Percentiles rank a stretch among this genome's conserved stretches.
These are phyloP conservation scores for Carallia brachiata DNA, from an alignment of 345 rosid genomes.

Conservation along the genomic window DNA sequence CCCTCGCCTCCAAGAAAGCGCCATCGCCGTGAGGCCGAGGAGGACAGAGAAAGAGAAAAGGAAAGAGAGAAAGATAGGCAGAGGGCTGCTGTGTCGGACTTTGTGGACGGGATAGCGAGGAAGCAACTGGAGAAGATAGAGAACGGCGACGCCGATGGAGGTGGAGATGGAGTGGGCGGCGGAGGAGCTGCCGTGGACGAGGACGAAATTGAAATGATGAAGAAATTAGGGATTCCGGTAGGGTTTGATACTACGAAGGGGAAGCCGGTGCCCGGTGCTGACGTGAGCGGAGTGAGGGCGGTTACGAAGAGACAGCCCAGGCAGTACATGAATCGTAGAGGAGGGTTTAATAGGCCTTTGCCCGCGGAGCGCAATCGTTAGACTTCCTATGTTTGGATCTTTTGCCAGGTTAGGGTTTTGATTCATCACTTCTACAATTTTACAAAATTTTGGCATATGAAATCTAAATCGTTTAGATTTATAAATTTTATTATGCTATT, in stretches of 20 bases:
- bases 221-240: constrained; percentile 81
- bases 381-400: neutral
- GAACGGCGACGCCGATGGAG: constrained; percentile 12
- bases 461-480: too few species aligned
- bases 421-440: neutral
- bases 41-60: constrained; percentile 41
- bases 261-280: constrained; percentile 81
- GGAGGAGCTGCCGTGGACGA: constrained; percentile 32
- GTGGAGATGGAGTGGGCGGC: neutral
- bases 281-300: constrained; percentile 73
- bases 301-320: constrained; percentile 85
- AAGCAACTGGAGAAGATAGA: constrained; percentile 50
- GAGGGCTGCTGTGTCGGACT: constrained; percentile 46
- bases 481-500: too few species aligned
- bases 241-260: constrained; percentile 94
- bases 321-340: constrained; percentile 94
- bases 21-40: constrained; percentile 45
- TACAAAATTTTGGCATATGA: too few species aligned
- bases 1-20: constrained; percentile 57
- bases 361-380: constrained; percentile 78
- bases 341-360: constrained; percentile 88
- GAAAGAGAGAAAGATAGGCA: constrained; percentile 37
- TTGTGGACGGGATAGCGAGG: constrained; percentile 55
- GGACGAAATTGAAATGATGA: constrained; percentile 87
- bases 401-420: constrained; percentile 38